Base-by-base conservation (phyloP, 2,329 filamentous ascomycete species). In the Parascedosporium putredinis region DNA sequence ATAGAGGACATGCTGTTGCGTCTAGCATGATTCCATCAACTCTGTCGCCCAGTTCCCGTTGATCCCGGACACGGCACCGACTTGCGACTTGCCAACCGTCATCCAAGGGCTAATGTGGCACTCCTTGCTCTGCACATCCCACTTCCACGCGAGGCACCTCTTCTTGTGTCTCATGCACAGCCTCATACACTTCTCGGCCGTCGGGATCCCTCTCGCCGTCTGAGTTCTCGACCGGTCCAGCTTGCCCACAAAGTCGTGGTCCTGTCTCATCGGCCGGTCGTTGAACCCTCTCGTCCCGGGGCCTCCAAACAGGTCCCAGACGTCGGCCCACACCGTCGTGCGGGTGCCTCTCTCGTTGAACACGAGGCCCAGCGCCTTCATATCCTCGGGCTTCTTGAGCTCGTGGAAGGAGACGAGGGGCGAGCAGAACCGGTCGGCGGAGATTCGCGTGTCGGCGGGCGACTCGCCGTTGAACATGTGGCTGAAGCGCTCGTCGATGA, bases 401-500 rank as follows among this genome's bases (percentile, higher is more conserved):
- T 68, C 70, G 57, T 79, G 75, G 56, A 79, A 78, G 8, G 73
- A 74, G 3, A 78, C 58, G 3, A 79, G 59, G n/a, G 75, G 75
- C 36, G 74, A 63, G 56, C 76, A 80, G 58, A 76, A 68, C 5
- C 72, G 64, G 56, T 78, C 75, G 3, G 61, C 57, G 55, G 66
- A 67, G 58, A 79, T 70, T 44, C 70, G 69, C 47, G 73, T 75
- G 56, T 70, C 64, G 53, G 61, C 59, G 0, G 76, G 76, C 18
- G 64, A 60, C 56, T 78, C 75, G 45, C 76, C 76, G 57, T 78
- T 79, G 61, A 80, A 80, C 52, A 76, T 61, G 45, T 70, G 72
- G 50, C 67, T 67, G 61, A 76, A 76, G 5, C 65, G 61, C 63
- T 80, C 76, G 55, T 78, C 72, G 5, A 80, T 63, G 59, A 78